These are phyloP conservation scores for Ramalina intermedia DNA, from an alignment of 495 filamentous ascomycete genomes.

Conservation along the genomic window DNA sequence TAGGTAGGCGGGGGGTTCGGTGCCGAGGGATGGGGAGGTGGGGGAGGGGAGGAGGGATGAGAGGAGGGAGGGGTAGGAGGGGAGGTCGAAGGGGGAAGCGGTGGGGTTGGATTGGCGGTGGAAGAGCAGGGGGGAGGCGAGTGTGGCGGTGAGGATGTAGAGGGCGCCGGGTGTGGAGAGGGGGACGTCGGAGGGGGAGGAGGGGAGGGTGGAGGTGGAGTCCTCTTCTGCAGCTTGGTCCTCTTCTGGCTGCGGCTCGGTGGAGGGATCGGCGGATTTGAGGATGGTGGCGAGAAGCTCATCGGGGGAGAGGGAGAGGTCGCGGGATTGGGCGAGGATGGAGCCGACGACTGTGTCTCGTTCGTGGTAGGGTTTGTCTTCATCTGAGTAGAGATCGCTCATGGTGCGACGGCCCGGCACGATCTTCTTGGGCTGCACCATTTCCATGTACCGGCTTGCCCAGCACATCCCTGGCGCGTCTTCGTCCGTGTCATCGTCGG, in stretches of 20 bases:
- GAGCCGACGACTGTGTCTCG: constrained; percentile 63
- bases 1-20: constrained; percentile 21
- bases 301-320: constrained; percentile 43
- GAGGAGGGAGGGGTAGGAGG: constrained; percentile 24
- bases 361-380: constrained; percentile 41
- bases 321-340: constrained; percentile 59
- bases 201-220: constrained; percentile 12
- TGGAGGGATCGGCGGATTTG: constrained; percentile 12
- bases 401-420: constrained; percentile 43
- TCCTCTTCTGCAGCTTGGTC: not conserved
- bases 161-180: constrained; percentile 21
- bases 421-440: constrained; percentile 44
- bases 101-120: not conserved
- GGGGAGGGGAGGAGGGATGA: constrained; percentile 18
- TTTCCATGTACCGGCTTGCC: constrained; percentile 64
- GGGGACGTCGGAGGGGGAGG: constrained; percentile 13
- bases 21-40: constrained; percentile 16
- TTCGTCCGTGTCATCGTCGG: constrained; percentile 22
- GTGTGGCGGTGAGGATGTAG: constrained; percentile 24
- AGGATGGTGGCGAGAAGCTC: constrained; percentile 35
- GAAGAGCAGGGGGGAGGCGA: constrained; percentile 20
- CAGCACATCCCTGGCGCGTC: constrained; percentile 55
- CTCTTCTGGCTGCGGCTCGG: not conserved
- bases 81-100: constrained; percentile 15
- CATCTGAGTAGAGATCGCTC: constrained; percentile 44